These are phyloP conservation scores for Vinca minor DNA, from an alignment of 257 asterid genomes.

Conservation along the genomic window DNA sequence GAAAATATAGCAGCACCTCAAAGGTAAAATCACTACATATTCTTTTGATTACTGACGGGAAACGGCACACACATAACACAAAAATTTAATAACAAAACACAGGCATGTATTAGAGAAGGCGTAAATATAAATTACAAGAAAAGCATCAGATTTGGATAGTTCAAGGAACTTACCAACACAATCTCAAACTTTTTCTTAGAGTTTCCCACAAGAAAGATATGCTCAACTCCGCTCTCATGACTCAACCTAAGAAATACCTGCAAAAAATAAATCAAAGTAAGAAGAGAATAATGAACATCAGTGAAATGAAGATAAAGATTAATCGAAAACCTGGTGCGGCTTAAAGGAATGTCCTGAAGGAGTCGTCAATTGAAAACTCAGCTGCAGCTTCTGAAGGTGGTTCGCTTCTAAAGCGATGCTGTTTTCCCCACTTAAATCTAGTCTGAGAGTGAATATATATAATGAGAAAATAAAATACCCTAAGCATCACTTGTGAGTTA, in stretches of 20 bases:
- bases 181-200: constrained; percentile 65
- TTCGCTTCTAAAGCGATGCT: constrained; percentile 66
- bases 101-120: not conserved
- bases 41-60: not conserved
- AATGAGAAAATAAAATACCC: not conserved
- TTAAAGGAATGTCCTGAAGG: constrained; percentile 65
- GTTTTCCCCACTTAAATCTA: constrained; percentile 48
- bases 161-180: constrained; percentile 49
- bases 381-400: constrained; percentile 82
- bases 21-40: not conserved
- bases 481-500: too few species aligned
- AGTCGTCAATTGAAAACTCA: constrained; percentile 64
- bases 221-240: constrained; percentile 85
- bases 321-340: constrained; percentile 74
- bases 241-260: constrained; percentile 82
- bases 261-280: constrained; percentile 16
- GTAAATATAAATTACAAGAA: not conserved
- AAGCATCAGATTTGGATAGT: not conserved
- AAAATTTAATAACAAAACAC: not conserved
- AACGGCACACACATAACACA: constrained; percentile 2
- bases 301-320: constrained; percentile 7
- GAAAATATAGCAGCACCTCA: not conserved
- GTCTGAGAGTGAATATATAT: constrained; percentile 35
- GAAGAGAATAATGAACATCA: constrained; percentile 8
- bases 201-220: constrained; percentile 72